Evolutionary conservation across 352 stramenopile species (phyloP), one percentile per base, ranked within the genome.

Genomic region (Phytopythium litorale): DNA sequence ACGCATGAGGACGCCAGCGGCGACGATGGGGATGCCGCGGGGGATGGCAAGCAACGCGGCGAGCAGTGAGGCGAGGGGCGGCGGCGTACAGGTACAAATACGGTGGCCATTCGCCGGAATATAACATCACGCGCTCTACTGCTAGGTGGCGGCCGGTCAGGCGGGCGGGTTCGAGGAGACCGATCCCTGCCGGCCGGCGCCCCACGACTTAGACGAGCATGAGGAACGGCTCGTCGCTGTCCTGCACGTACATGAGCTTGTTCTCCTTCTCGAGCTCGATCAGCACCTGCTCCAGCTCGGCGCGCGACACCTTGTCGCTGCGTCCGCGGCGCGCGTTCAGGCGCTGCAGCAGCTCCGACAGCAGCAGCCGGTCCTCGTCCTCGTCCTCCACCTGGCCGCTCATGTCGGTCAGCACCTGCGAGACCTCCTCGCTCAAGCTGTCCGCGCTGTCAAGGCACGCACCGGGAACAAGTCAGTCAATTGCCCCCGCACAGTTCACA

Each of bases 211-310:
- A 96, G 69, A 96, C 84, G 75, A 96, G 79, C 83, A 96, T 92
- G 45, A 96, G 73, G 70, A 87, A 78, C 28, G 85, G 85, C 50
- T 90, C 84, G 48, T 84, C 84, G 61, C 78, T 81, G 68, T 93
- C 87, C 64, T 78, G 83, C 56, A 96, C 79, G 70, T 91, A 96
- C 87, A 96, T 96, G 73, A 96, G 68, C 72, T 93, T 93, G 78
- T 96, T 96, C 72, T 94, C 72, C 63, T 91, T 75, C 58, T 96
- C 87, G 54, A 94, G 74, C 60, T 84, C 75, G 56, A 84, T 63
- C 58, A 94, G 67, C 53, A 93, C 78, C 54, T 77, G 72, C 59
- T 91, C 80, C 58, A 96, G 69, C 62, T 91, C 79, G n/a, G 57
- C 62, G 40, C 68, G 71, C 23, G 72, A 73, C 35, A 92, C 72